These are phyloP conservation scores for Selenicereus undatus DNA, from an alignment of 148 eudicot genomes.

Conservation along the genomic window DNA sequence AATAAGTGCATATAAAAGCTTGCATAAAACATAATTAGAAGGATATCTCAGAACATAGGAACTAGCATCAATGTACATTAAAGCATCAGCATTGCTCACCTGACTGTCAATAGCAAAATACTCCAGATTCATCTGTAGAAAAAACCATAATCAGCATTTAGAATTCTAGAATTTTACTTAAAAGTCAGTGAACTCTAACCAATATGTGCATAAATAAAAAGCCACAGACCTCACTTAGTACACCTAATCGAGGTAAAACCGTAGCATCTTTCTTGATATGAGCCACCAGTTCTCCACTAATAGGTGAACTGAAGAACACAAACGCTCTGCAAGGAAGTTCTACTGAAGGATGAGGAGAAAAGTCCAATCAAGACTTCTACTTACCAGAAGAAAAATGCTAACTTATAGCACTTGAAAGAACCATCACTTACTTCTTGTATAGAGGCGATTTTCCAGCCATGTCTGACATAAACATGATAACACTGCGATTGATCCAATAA, in stretches of 20 bases:
- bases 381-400: not conserved
- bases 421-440: slow-evolving; percentile 67
- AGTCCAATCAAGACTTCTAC: not conserved
- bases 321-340: slow-evolving; percentile 55
- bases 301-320: slow-evolving; percentile 86
- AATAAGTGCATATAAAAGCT: not conserved
- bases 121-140: slow-evolving; percentile 94
- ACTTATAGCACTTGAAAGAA: not conserved
- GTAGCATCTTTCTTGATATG: slow-evolving; percentile 66
- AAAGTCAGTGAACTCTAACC: too few relatives aligned
- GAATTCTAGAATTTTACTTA: not conserved
- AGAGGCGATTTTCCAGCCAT: slow-evolving; percentile 85
- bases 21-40: not conserved
- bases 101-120: slow-evolving; percentile 91
- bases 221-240: slow-evolving; percentile 70
- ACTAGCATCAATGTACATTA: not conserved
- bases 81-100: slow-evolving; percentile 35
- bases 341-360: not conserved
- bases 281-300: slow-evolving; percentile 62
- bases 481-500: slow-evolving; percentile 49
- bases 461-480: slow-evolving; percentile 70
- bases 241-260: slow-evolving; percentile 69
- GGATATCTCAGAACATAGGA: not conserved
- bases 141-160: slow-evolving; percentile 23
- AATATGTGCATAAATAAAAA: slow-evolving; percentile 11